Base-by-base conservation (phyloP, 169 alveolate genomes). In the Plasmodium inui region DNA sequence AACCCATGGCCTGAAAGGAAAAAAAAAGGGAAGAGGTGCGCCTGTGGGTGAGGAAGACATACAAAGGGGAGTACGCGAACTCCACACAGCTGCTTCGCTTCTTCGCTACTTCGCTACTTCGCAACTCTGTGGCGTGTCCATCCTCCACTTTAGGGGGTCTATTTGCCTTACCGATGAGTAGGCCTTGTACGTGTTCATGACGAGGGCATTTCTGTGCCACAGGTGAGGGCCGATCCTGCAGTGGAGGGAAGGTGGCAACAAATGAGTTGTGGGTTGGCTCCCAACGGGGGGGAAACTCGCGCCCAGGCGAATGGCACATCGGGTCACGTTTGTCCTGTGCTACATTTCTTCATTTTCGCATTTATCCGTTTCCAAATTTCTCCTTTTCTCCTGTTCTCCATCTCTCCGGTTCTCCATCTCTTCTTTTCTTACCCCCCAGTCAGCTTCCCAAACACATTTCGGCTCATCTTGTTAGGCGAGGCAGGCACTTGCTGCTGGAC, bases 371-470 rank as follows among this genome's bases (percentile, higher is more conserved):
- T 37, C 44, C n/a, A n/a, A n/a, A n/a, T 19, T 61, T n/a, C 14
- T 19, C 28, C 28, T 14, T 26, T 19, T 19, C 74, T 44, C 55
- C n/a, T 12, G n/a, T 44, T 44, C 55, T 44, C 44, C 44, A 3
- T 37, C 3, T 37, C 9, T 2, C 8, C 44, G 0, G 44, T 37
- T 37, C 44, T 37, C 70, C 14, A 1, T 53, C 19, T 10, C 19
- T 53, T 10, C 19, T 53, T 53, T 17, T 37, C 39, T 10, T 70
- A 88, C 94, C 89, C 90, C 72, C 82, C 94, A 37, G 76, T 30
- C 81, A 88, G 22, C 50, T 80, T 88, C 17, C 94, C 82, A 44
- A 88, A 78, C 44, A 80, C 44, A n/a, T 55, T 88, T 28, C 83
- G 82, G 81, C 72, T 88, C 94, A 88, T 85, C 80, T 72, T 22